Conservation (phyloP, 371 early-diverging fungal species). For the Mortierella sp. region DNA sequence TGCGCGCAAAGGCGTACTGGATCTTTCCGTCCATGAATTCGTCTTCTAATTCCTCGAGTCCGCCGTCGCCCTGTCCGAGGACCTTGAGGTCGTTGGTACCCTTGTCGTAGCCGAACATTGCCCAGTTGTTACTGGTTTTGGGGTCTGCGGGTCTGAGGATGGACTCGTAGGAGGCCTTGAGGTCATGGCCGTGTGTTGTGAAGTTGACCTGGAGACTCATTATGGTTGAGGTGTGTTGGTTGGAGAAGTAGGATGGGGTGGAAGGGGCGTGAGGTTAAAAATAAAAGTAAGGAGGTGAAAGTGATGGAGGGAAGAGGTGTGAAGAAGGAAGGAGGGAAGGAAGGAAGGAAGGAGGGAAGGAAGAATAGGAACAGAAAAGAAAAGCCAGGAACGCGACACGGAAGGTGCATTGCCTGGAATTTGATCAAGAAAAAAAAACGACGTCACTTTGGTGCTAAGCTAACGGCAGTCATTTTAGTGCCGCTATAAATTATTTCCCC, state of each 20-base stretch:
- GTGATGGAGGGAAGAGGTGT: background rate
- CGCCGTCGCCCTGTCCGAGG: constrained; percentile 79
- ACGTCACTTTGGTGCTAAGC: background rate
- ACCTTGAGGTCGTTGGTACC: constrained; percentile 88
- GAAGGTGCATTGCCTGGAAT: too few relatives aligned
- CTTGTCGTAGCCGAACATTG: constrained; percentile 87
- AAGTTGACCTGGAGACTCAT: constrained; percentile 69
- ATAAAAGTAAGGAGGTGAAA: background rate
- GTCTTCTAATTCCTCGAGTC: constrained; percentile 88
- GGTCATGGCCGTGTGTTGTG: constrained; percentile 69
- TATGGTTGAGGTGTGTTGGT: background rate
- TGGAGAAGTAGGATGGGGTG: background rate
- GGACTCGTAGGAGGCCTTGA: constrained; percentile 74
- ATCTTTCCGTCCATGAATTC: constrained; percentile 93
- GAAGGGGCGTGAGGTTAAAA: background rate
- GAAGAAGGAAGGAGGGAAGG: background rate
- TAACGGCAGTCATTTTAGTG: background rate
- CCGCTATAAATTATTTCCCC: background rate
- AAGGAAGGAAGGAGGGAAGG: background rate
- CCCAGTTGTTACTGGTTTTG: constrained; percentile 76
- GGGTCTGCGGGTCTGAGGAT: constrained; percentile 66
- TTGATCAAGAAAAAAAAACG: background rate
- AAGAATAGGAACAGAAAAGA: background rate
- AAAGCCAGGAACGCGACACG: background rate
- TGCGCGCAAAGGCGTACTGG: constrained; percentile 90